phyloP scores from a whole-genome alignment of 1,284 basidiomycete genomes.

The Naganishia cerealis region DNA sequence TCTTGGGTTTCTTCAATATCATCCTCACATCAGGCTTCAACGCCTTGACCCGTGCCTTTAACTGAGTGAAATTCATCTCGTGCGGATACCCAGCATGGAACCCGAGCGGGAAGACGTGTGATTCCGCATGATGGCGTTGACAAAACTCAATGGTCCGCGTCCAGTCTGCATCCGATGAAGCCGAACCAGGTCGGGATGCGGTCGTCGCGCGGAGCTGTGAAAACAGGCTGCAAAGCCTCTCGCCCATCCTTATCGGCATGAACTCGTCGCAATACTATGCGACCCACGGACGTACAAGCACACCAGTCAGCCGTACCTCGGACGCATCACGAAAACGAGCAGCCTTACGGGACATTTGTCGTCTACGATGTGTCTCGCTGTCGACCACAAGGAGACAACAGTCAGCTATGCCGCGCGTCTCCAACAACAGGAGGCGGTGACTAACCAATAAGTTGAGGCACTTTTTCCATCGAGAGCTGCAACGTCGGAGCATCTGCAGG shows the following conservation, averaged over 20 bases:
- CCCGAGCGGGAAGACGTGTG: conserved; percentile 44
- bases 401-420: neutral
- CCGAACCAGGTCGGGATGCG: conserved; percentile 3
- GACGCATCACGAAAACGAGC: too few species aligned
- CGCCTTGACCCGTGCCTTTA: conserved; percentile 41
- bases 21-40: conserved; percentile 38
- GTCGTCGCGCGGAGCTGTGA: neutral
- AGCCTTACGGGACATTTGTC: conserved; percentile 22
- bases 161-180: conserved; percentile 11
- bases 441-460: conserved; percentile 18
- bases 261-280: conserved; percentile 40
- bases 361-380: conserved; percentile 17
- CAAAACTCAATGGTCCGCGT: conserved; percentile 42
- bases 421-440: neutral
- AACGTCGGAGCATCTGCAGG: conserved; percentile 11
- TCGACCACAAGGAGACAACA: neutral
- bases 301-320: neutral
- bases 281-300: neutral
- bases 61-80: conserved; percentile 40
- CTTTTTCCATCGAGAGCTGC: conserved; percentile 12
- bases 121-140: conserved; percentile 44
- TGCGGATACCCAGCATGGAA: conserved; percentile 43
- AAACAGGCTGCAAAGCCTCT: conserved; percentile 28
- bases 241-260: conserved; percentile 35
- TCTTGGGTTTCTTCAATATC: conserved; percentile 38